Evolutionary conservation across 768 basidiomycete genomes (phyloP).

Genomic region (Boletus insuetus): DNA sequence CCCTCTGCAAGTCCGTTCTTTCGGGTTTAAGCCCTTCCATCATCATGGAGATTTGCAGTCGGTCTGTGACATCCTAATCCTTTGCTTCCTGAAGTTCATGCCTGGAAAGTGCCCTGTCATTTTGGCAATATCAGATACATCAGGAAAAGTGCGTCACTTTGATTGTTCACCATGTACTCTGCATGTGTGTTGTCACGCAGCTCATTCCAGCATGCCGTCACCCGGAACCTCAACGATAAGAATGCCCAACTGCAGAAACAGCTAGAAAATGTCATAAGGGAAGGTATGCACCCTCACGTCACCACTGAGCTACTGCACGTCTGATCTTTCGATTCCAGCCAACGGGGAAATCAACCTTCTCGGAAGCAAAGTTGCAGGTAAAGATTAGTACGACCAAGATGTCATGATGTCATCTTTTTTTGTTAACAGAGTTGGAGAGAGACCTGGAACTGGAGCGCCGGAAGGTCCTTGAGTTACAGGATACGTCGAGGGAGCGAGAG

Average conservation of each 20-base stretch:
- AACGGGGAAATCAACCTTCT: conserved; percentile 74
- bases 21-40: conserved; percentile 75
- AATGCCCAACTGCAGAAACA: conserved; percentile 83
- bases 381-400: not conserved
- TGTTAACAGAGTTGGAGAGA: conserved; percentile 62
- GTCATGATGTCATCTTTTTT: conserved; percentile 1
- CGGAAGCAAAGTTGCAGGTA: conserved; percentile 66
- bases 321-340: conserved; percentile 40
- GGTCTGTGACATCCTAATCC: conserved; percentile 39
- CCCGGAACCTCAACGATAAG: conserved; percentile 79
- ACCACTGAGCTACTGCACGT: not conserved
- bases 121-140: conserved; percentile 89
- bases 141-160: conserved; percentile 64
- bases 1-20: conserved; percentile 63
- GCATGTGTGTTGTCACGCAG: conserved; percentile 9
- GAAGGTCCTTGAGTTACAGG: conserved; percentile 71
- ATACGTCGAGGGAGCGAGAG: conserved; percentile 70
- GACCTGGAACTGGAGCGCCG: conserved; percentile 79
- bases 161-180: not conserved
- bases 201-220: conserved; percentile 81
- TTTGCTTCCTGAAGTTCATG: conserved; percentile 3
- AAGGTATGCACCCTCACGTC: conserved; percentile 48
- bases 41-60: conserved; percentile 79
- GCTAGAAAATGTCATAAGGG: conserved; percentile 78
- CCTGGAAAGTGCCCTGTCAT: conserved; percentile 66